A percentile compares a stretch with the other conserved stretches of the same genome.
Conservation (phyloP, 176 grass and related monocot genomes). For the Puccinellia tenuiflora region DNA sequence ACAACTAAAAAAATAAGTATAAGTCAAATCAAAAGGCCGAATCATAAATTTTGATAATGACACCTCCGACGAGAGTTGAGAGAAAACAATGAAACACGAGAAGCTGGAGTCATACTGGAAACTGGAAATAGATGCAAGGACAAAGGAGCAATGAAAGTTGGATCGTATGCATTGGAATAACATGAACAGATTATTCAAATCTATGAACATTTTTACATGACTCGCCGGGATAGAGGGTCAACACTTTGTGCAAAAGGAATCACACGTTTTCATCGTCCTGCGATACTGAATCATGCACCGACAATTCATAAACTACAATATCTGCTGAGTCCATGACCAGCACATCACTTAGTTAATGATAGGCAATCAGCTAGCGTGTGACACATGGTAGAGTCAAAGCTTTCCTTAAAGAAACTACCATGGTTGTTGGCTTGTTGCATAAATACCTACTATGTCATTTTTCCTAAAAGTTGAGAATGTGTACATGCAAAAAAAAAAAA, state of each 20-base stretch:
- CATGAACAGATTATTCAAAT: background rate
- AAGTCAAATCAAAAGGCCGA: background rate
- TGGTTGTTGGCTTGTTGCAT: background rate
- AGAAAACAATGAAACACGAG: background rate
- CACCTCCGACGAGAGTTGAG: background rate
- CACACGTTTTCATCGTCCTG: slow-evolving; percentile 48
- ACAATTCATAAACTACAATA: slow-evolving; percentile 26
- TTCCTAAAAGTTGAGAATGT: background rate
- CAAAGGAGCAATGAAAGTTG: background rate
- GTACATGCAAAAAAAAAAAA: too few species aligned
- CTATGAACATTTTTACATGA: background rate
- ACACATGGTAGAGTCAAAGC: slow-evolving; percentile 21
- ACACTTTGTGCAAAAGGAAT: slow-evolving; percentile 10
- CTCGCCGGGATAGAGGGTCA: background rate
- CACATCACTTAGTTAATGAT: background rate
- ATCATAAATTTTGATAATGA: background rate
- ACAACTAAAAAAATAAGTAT: background rate
- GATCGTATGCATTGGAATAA: background rate
- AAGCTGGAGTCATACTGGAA: background rate
- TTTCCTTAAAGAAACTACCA: background rate
- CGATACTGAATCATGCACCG: slow-evolving; percentile 36
- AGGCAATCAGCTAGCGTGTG: background rate
- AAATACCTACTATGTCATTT: background rate
- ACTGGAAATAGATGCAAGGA: background rate
- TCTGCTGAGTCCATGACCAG: slow-evolving; percentile 24